A percentile compares a stretch with the other conserved stretches of the same genome.
Conservation (phyloP, 2,329 filamentous ascomycete genomes). For the Epichloe festucae region DNA sequence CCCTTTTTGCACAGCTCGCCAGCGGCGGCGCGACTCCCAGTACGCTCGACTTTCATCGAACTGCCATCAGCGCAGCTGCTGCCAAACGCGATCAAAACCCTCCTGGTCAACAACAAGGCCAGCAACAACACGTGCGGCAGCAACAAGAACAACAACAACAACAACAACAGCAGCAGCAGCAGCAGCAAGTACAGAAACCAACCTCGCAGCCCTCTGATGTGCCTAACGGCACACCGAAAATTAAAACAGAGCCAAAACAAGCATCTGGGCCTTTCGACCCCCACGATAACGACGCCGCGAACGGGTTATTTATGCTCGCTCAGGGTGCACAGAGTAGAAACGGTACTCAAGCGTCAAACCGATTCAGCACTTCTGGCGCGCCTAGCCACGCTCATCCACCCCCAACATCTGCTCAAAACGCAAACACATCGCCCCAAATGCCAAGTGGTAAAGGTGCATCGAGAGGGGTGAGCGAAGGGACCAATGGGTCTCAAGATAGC, state of each 20-base stretch:
- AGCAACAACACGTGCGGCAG: slow-evolving; percentile 14
- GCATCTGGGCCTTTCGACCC: slow-evolving; percentile 57
- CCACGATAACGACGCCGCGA: slow-evolving; percentile 90
- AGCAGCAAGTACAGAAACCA: slow-evolving; percentile 13
- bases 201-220: slow-evolving; percentile 44
- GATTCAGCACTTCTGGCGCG: slow-evolving; percentile 33
- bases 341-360: slow-evolving; percentile 38
- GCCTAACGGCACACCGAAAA: slow-evolving; percentile 23
- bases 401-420: slow-evolving; percentile 19
- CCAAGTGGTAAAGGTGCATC: slow-evolving; percentile 33
- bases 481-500: slow-evolving; percentile 59
- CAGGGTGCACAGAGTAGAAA: slow-evolving; percentile 55
- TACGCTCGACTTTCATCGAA: slow-evolving; percentile 89
- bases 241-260: slow-evolving; percentile 38
- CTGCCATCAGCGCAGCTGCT: slow-evolving; percentile 67
- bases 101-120: slow-evolving; percentile 14
- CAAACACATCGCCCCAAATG: slow-evolving; percentile 39
- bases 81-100: slow-evolving; percentile 41
- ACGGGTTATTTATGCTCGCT: slow-evolving; percentile 83
- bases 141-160: slow-evolving; percentile 24
- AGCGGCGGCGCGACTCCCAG: slow-evolving; percentile 77
- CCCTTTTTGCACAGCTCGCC: slow-evolving; percentile 65
- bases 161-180: slow-evolving; percentile 8
- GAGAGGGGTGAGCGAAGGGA: slow-evolving; percentile 54
- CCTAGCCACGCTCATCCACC: slow-evolving; percentile 37